phyloP scores from a whole-genome alignment of 306 rosid genomes.

The Erythrophleum fordii region DNA sequence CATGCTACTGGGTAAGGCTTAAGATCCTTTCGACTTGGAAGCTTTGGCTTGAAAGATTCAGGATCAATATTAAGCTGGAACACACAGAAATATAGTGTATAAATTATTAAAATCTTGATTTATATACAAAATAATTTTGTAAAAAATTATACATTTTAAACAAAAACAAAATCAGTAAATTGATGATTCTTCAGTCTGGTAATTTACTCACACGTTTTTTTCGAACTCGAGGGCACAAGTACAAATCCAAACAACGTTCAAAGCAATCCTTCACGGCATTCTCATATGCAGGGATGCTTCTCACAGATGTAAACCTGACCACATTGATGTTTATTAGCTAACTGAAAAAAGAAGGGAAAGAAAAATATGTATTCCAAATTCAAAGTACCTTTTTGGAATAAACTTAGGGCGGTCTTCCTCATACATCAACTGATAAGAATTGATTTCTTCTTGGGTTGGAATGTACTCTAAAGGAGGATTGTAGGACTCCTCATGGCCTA shows the following conservation, averaged over 20 bases:
- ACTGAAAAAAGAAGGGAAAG: conserved; percentile 12
- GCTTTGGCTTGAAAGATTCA: conserved; percentile 91
- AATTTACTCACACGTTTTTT: conserved; percentile 81
- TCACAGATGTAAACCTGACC: conserved; percentile 72
- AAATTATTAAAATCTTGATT: background rate
- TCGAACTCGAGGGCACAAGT: conserved; percentile 88
- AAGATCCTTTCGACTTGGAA: conserved; percentile 86
- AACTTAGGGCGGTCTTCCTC: conserved; percentile 95
- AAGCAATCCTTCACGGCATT: conserved; percentile 77
- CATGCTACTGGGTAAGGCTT: conserved; percentile 81
- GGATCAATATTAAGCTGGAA: conserved; percentile 87
- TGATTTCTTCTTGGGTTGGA: conserved; percentile 92
- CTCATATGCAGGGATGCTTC: conserved; percentile 91
- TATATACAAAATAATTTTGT: background rate
- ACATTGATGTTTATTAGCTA: conserved; percentile 36
- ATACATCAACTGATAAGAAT: conserved; percentile 78
- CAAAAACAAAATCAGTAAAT: conserved; percentile 5
- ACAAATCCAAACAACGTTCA: conserved; percentile 90
- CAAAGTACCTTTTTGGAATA: conserved; percentile 77
- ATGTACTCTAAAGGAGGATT: conserved; percentile 94
- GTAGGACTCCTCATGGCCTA: conserved; percentile 94
- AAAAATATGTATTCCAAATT: background rate
- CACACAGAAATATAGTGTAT: conserved; percentile 15
- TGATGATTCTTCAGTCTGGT: conserved; percentile 8
- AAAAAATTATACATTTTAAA: background rate